Percentiles rank a stretch among this genome's conserved stretches.
These are phyloP conservation scores for Penicillium coffeae DNA, from an alignment of 495 filamentous ascomycete species.

Conservation along the genomic window DNA sequence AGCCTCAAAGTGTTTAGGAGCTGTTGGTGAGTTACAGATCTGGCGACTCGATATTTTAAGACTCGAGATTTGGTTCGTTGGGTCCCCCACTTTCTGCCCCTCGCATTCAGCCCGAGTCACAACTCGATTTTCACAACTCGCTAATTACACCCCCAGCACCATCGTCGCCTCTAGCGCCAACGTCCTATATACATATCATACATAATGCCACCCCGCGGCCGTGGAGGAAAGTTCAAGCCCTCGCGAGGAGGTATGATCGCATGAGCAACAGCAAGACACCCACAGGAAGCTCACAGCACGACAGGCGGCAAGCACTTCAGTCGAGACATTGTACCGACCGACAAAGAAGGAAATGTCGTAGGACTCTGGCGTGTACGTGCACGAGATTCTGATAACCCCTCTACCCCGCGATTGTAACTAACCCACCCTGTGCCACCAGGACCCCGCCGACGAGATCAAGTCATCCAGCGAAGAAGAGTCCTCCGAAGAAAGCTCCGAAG, in stretches of 20 bases:
- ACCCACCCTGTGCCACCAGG: constrained; percentile 27
- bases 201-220: constrained; percentile 54
- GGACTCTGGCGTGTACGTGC: constrained; percentile 69
- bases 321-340: constrained; percentile 77
- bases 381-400: not conserved
- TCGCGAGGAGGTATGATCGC: constrained; percentile 73
- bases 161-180: too few relatives aligned
- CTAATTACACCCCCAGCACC: too few relatives aligned
- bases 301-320: constrained; percentile 93
- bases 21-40: too few relatives aligned
- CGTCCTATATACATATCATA: not conserved
- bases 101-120: not conserved
- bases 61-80: too few relatives aligned
- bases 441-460: constrained; percentile 39
- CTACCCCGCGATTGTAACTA: not conserved
- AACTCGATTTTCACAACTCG: not conserved
- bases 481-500: constrained; percentile 35
- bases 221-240: constrained; percentile 93
- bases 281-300: not conserved
- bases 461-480: constrained; percentile 42
- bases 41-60: too few relatives aligned
- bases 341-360: constrained; percentile 72
- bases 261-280: not conserved
- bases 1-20: too few relatives aligned
- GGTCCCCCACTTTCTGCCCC: too few relatives aligned